Conservation (phyloP, 495 filamentous ascomycete species). For the Neurospora cerealis region DNA sequence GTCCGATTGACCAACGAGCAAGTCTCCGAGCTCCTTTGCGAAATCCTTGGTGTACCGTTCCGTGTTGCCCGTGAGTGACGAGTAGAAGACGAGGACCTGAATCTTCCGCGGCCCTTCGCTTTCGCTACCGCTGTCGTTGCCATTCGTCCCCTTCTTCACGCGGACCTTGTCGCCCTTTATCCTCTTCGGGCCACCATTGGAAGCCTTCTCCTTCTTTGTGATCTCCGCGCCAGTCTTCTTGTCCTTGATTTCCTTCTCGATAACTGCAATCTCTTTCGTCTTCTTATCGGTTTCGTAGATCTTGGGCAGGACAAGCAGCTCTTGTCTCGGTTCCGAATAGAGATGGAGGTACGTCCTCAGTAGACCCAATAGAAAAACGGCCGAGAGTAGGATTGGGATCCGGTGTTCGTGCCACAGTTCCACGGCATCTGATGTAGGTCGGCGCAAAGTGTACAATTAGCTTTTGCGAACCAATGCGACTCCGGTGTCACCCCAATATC, state of each 20-base stretch:
- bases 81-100: slow-evolving; percentile 78
- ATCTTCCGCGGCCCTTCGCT: slow-evolving; percentile 33
- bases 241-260: neutral
- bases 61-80: slow-evolving; percentile 72
- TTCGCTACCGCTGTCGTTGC: slow-evolving; percentile 6
- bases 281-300: slow-evolving; percentile 12
- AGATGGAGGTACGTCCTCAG: slow-evolving; percentile 33
- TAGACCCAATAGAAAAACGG: slow-evolving; percentile 25
- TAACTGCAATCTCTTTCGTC: slow-evolving; percentile 4
- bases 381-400: slow-evolving; percentile 38
- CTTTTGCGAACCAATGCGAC: neutral
- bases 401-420: slow-evolving; percentile 47
- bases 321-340: slow-evolving; percentile 12
- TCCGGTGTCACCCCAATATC: neutral
- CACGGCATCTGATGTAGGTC: slow-evolving; percentile 30
- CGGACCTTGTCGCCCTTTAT: slow-evolving; percentile 35
- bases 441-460: neutral
- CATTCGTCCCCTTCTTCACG: slow-evolving; percentile 19
- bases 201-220: slow-evolving; percentile 3
- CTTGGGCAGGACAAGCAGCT: slow-evolving; percentile 16
- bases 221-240: neutral
- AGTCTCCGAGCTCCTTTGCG: slow-evolving; percentile 37
- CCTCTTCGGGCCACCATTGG: slow-evolving; percentile 28
- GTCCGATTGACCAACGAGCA: slow-evolving; percentile 10
- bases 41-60: slow-evolving; percentile 54